Evolutionary conservation across 306 rosid genomes (phyloP).

Genomic region (Styphnolobium japonicum): DNA sequence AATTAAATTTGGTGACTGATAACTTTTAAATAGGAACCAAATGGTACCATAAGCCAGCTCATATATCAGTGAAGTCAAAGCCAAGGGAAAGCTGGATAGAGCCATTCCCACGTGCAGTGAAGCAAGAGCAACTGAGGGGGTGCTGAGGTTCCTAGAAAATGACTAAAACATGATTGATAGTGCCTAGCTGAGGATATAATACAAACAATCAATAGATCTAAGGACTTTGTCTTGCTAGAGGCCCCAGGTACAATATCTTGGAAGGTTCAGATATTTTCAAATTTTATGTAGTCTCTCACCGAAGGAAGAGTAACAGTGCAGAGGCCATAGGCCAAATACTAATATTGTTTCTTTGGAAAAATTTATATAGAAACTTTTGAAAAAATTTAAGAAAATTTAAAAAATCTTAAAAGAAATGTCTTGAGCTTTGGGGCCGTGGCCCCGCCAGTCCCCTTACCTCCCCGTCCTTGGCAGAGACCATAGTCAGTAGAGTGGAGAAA

Average conservation of each 20-base stretch:
- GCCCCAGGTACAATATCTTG: background rate
- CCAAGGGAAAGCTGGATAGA: background rate
- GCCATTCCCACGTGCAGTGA: conserved; percentile 15
- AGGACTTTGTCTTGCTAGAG: background rate
- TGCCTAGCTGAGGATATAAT: background rate
- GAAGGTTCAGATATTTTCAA: background rate
- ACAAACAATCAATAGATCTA: background rate
- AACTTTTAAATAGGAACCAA: background rate
- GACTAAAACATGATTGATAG: background rate
- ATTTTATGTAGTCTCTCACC: background rate
- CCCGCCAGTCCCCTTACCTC: no score
- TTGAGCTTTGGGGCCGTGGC: no score
- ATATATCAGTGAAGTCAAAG: conserved; percentile 16
- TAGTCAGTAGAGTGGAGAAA: no score
- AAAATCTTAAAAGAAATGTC: no score
- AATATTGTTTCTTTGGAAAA: no score
- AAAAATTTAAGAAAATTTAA: no score
- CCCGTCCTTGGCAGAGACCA: no score
- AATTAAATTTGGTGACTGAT: background rate
- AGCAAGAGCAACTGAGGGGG: background rate
- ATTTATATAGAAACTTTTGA: no score
- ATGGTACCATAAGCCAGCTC: conserved; percentile 27
- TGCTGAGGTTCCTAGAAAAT: conserved; percentile 19
- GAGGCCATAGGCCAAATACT: no score
- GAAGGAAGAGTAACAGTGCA: no score